phyloP scores from a whole-genome alignment of 1,284 basidiomycete genomes.

The Tylopilus orsonianus region DNA sequence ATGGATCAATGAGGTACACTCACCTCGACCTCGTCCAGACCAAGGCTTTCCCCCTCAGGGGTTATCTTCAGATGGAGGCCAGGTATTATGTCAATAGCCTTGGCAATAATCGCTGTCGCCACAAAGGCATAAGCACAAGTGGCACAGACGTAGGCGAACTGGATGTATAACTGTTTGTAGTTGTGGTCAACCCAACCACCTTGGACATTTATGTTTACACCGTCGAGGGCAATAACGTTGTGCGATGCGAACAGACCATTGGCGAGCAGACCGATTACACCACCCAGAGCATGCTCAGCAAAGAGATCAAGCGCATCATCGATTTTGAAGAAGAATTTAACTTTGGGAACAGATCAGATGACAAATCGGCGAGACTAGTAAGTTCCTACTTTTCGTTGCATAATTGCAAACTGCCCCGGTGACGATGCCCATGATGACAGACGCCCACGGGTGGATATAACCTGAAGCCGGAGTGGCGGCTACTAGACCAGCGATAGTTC shows the following conservation, averaged over 20 bases:
- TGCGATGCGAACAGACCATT: conserved; percentile 79
- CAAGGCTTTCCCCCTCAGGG: conserved; percentile 78
- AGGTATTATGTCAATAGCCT: conserved; percentile 75
- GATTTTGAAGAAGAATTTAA: conserved; percentile 65
- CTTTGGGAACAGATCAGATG: conserved; percentile 36
- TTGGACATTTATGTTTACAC: conserved; percentile 62
- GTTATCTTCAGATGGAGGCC: conserved; percentile 72
- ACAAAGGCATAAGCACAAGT: conserved; percentile 66
- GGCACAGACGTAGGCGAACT: conserved; percentile 80
- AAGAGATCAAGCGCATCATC: conserved; percentile 88
- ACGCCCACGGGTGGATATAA: conserved; percentile 64
- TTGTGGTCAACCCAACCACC: conserved; percentile 77
- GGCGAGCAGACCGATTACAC: conserved; percentile 79
- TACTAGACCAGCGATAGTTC: conserved; percentile 86
- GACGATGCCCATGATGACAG: conserved; percentile 77
- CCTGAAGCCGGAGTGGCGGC: conserved; percentile 86
- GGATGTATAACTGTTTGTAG: conserved; percentile 78
- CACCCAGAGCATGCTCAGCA: conserved; percentile 90
- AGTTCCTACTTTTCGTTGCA: conserved; percentile 74
- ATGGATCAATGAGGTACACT: conserved; percentile 22
- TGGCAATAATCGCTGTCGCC: conserved; percentile 66
- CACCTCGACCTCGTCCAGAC: conserved; percentile 88
- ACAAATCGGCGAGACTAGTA: background rate
- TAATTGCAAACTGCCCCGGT: conserved; percentile 82
- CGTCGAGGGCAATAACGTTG: conserved; percentile 68